Percentiles rank a stretch among this genome's conserved stretches.
These are phyloP conservation scores for Coccomyxa subellipsoidea DNA, from an alignment of 163 green algal genomes.

Conservation along the genomic window DNA sequence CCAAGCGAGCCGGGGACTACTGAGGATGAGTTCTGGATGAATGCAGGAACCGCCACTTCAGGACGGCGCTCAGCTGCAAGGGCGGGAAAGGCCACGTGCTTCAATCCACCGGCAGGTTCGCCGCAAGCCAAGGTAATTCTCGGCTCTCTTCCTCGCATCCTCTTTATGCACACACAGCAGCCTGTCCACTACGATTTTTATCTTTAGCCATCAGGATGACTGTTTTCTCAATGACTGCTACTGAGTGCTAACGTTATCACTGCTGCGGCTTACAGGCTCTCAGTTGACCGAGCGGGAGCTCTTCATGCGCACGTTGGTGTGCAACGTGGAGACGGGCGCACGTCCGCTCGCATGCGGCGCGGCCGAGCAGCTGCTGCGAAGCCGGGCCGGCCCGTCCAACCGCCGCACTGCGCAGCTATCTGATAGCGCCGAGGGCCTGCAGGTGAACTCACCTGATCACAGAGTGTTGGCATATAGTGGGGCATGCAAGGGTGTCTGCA, in stretches of 20 bases:
- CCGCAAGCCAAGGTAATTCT: slow-evolving; percentile 19
- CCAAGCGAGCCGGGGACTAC: too few relatives aligned
- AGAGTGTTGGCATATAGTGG: too few relatives aligned
- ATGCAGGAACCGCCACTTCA: slow-evolving; percentile 74
- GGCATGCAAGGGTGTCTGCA: too few relatives aligned
- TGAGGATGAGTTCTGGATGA: too few relatives aligned
- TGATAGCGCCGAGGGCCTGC: background rate
- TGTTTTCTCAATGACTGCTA: too few relatives aligned
- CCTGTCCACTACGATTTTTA: too few relatives aligned
- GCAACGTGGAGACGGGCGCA: slow-evolving; percentile 44
- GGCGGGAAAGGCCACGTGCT: slow-evolving; percentile 70
- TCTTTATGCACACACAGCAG: too few relatives aligned
- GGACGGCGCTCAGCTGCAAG: slow-evolving; percentile 69
- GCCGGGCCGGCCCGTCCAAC: too few relatives aligned
- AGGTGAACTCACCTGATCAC: background rate
- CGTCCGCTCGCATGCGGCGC: slow-evolving; percentile 37
- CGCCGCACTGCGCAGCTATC: background rate
- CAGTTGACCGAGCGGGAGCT: slow-evolving; percentile 23
- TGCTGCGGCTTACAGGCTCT: too few relatives aligned
- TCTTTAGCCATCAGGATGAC: too few relatives aligned
- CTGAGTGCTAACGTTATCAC: too few relatives aligned
- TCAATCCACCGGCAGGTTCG: slow-evolving; percentile 47
- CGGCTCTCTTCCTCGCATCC: too few relatives aligned
- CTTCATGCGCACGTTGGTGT: slow-evolving; percentile 61
- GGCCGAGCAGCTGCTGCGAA: background rate